These are phyloP conservation scores for Niveomyces coronatus DNA, from an alignment of 2,329 filamentous ascomycete species.

Conservation along the genomic window DNA sequence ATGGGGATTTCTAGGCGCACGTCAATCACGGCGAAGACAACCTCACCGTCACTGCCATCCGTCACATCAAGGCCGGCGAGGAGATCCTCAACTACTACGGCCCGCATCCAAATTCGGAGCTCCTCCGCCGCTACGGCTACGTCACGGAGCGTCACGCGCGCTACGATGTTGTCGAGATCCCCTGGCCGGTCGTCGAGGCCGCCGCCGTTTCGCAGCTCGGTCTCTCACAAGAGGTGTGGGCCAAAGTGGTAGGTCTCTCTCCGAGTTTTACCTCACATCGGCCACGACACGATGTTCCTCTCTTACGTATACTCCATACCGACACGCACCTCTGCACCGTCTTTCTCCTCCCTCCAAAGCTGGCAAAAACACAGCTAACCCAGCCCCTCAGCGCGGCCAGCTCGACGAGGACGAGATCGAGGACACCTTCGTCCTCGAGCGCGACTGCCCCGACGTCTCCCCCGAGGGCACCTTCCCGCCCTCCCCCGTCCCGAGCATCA, in stretches of 20 bases:
- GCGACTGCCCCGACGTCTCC: constrained; percentile 41
- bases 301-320: background rate
- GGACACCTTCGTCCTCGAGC: constrained; percentile 61
- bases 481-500: constrained; percentile 27
- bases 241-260: constrained; percentile 31
- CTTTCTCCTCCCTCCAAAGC: constrained; percentile 11
- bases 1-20: no score
- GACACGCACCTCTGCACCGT: background rate
- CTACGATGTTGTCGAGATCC: constrained; percentile 76
- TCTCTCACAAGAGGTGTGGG: constrained; percentile 27
- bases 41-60: constrained; percentile 62
- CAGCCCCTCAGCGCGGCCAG: constrained; percentile 24
- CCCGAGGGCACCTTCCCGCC: constrained; percentile 36
- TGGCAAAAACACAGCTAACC: constrained; percentile 12
- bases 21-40: constrained; percentile 42
- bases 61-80: constrained; percentile 56
- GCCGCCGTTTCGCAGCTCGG: constrained; percentile 30
- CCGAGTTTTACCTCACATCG: no score
- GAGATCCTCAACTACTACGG: constrained; percentile 89
- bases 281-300: no score
- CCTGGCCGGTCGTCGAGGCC: constrained; percentile 47
- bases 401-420: constrained; percentile 60
- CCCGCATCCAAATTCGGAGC: constrained; percentile 68
- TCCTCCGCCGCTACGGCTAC: constrained; percentile 79
- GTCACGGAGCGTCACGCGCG: constrained; percentile 66